phyloP scores from a whole-genome alignment of 768 basidiomycete species.

The Leccinum disarticulatum region DNA sequence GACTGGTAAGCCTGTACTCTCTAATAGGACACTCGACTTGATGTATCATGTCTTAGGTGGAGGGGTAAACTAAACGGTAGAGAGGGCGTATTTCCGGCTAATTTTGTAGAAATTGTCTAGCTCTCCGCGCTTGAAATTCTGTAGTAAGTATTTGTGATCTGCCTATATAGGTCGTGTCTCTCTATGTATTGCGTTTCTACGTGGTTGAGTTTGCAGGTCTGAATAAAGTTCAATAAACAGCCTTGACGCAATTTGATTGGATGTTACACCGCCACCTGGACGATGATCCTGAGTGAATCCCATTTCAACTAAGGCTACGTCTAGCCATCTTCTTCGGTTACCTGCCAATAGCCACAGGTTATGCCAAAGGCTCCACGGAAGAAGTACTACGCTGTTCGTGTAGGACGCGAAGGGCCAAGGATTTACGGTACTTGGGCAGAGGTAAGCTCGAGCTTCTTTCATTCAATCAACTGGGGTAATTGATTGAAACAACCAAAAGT shows the following conservation, averaged over 20 bases:
- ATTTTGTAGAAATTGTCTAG: conserved; percentile 71
- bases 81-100: conserved; percentile 78
- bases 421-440: conserved; percentile 63
- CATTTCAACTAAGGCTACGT: not conserved
- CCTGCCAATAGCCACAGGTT: not conserved
- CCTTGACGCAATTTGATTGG: not conserved
- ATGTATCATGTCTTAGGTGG: conserved; percentile 53
- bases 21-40: not conserved
- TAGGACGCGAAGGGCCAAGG: conserved; percentile 55
- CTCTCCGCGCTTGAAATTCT: not conserved
- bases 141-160: not conserved
- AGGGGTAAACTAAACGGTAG: conserved; percentile 60
- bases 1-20: conserved; percentile 56
- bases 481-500: conserved; percentile 32
- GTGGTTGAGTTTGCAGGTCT: not conserved
- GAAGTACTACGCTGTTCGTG: conserved; percentile 62
- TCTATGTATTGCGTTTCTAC: not conserved
- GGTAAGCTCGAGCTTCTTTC: conserved; percentile 34
- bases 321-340: not conserved
- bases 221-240: no score
- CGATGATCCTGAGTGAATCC: no score
- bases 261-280: not conserved
- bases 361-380: conserved; percentile 34
- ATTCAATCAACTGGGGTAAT: not conserved
- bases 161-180: not conserved